These are phyloP conservation scores for peach (Prunus persica) DNA, from an alignment of 306 rosid species.

Conservation along the genomic window Prunus_persica_NCBIv2 NC_034009.1:35572001-35572500, in stretches of 20 bases:
- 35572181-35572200: constrained; percentile 33
- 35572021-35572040: too few relatives aligned
- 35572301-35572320: constrained; percentile 63
- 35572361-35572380: constrained; percentile 31
- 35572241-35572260: constrained; percentile 9
- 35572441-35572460: not conserved
- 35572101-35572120: not conserved
- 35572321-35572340: constrained; percentile 61
- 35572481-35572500: constrained; percentile 66
- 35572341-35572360: constrained; percentile 46
- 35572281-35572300: constrained; percentile 52
- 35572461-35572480: not conserved
- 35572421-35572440: not conserved
- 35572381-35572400: not conserved
- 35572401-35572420: constrained; percentile 4
- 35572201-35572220: constrained; percentile 10
- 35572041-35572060: not conserved
- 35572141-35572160: constrained; percentile 37
- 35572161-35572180: constrained; percentile 33
- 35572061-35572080: constrained; percentile 6
- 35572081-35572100: constrained; percentile 2
- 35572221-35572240: not conserved
- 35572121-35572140: not conserved
- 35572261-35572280: constrained; percentile 52
- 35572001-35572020: not conserved